A percentile compares a stretch with the other conserved stretches of the same genome.
Evolutionary conservation across 176 grass and related monocot species (phyloP).

Genomic region (Raddia guianensis): DNA sequence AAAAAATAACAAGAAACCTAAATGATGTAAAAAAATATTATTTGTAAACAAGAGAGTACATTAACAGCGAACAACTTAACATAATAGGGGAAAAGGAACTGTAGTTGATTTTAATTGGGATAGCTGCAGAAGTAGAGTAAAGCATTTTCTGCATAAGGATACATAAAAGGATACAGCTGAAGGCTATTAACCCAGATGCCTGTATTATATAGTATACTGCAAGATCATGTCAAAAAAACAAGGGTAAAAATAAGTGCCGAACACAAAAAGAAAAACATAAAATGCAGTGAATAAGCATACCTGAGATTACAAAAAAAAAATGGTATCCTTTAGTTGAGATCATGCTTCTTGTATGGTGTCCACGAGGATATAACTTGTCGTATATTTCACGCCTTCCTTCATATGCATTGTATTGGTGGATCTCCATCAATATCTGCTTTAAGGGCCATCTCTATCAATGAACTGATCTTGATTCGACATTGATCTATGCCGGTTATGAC

Average conservation of each 20-base stretch:
- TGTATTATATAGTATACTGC: constrained; percentile 61
- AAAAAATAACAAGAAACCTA: constrained; percentile 14
- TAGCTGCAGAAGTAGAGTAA: constrained; percentile 37
- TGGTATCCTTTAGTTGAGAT: constrained; percentile 31
- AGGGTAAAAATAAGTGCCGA: constrained; percentile 45
- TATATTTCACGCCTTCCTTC: constrained; percentile 38
- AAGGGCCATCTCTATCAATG: constrained; percentile 72
- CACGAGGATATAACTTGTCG: constrained; percentile 32
- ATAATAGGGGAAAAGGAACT: constrained; percentile 4
- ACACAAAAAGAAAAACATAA: constrained; percentile 19
- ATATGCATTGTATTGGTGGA: constrained; percentile 27
- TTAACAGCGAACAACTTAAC: constrained; percentile 9
- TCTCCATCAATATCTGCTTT: constrained; percentile 52
- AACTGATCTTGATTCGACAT: constrained; percentile 64
- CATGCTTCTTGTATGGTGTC: constrained; percentile 42
- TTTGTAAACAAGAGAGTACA: constrained; percentile 2
- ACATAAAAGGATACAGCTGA: constrained; percentile 95
- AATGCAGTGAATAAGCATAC: constrained; percentile 38
- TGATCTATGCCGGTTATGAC: constrained; percentile 42
- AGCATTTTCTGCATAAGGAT: constrained; percentile 65
- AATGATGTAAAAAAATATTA: constrained; percentile 17
- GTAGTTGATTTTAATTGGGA: constrained; percentile 22
- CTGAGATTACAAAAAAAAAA: constrained; percentile 49
- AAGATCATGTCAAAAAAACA: constrained; percentile 53
- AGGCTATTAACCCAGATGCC: constrained; percentile 54